Evolutionary conservation across 306 rosid genomes (phyloP).

Genomic region (Dalbergia cultrata): DNA sequence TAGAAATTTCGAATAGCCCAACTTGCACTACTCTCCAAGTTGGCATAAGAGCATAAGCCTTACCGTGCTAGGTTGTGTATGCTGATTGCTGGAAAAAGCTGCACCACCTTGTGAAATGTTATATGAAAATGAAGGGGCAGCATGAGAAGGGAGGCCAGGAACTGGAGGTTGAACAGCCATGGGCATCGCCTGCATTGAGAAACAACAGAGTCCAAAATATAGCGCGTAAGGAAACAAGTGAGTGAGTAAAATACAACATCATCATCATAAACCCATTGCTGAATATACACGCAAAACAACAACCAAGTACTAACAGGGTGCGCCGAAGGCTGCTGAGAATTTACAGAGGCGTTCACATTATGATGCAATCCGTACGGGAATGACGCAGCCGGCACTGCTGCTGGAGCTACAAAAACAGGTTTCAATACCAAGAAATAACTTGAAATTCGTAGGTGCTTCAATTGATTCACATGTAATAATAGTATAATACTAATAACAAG

Average conservation of each 20-base stretch:
- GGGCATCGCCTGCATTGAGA: conserved; percentile 52
- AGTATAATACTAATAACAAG: not conserved
- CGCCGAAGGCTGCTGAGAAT: conserved; percentile 52
- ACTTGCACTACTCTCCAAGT: conserved; percentile 8
- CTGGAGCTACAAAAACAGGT: conserved; percentile 44
- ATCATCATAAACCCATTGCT: conserved; percentile 10
- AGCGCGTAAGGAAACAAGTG: not conserved
- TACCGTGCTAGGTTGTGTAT: conserved; percentile 54
- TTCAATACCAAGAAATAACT: conserved; percentile 32
- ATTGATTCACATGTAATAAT: conserved; percentile 6
- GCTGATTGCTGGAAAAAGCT: conserved; percentile 53
- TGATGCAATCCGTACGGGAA: conserved; percentile 43
- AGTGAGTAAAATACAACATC: not conserved
- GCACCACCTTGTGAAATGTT: conserved; percentile 52
- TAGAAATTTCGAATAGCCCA: conserved; percentile 7
- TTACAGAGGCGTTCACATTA: conserved; percentile 44
- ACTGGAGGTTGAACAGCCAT: conserved; percentile 57
- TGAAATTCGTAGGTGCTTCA: conserved; percentile 20
- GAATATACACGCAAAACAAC: not conserved
- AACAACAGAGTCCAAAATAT: not conserved
- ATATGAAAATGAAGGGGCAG: conserved; percentile 59
- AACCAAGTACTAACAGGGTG: conserved; percentile 52
- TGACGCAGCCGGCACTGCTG: conserved; percentile 14
- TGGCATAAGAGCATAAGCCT: conserved; percentile 19
- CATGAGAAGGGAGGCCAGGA: conserved; percentile 52